phyloP scores from a whole-genome alignment of 805 yeast species.

The Candida michaelii region DNA sequence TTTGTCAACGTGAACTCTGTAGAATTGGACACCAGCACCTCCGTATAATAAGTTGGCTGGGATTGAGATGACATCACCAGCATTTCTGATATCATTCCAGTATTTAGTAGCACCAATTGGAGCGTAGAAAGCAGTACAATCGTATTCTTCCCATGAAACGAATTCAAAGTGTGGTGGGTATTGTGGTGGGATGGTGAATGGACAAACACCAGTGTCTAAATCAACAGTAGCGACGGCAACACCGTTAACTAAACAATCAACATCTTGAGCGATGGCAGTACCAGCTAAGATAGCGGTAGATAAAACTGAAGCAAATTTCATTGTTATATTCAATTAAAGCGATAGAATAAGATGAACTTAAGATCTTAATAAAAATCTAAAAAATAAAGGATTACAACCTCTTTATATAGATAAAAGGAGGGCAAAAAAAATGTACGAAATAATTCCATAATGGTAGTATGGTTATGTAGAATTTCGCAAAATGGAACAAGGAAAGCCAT shows the following conservation, averaged over 20 bases:
- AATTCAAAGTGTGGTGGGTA: slow-evolving; percentile 28
- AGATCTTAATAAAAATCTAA: slow-evolving; percentile 1
- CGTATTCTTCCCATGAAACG: slow-evolving; percentile 29
- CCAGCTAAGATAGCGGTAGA: slow-evolving; percentile 21
- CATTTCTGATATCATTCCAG: slow-evolving; percentile 34
- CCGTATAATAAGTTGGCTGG: slow-evolving; percentile 33
- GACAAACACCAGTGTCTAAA: slow-evolving; percentile 40
- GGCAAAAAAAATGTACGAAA: background rate
- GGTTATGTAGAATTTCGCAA: slow-evolving; percentile 5
- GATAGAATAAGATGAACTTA: slow-evolving; percentile 8
- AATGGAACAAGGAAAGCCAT: slow-evolving; percentile 2
- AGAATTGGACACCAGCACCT: slow-evolving; percentile 13
- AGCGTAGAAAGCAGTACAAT: slow-evolving; percentile 37
- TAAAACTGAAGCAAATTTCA: slow-evolving; percentile 15
- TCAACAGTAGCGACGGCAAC: slow-evolving; percentile 34
- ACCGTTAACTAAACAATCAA: slow-evolving; percentile 39
- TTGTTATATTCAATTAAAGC: slow-evolving; percentile 6
- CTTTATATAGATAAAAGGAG: slow-evolving; percentile 5
- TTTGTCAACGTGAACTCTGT: slow-evolving; percentile 28
- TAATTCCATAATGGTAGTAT: background rate
- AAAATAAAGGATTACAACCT: background rate
- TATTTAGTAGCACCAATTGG: slow-evolving; percentile 21
- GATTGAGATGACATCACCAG: slow-evolving; percentile 32
- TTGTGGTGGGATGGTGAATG: slow-evolving; percentile 32
- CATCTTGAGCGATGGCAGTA: slow-evolving; percentile 31